A percentile compares a stretch with the other conserved stretches of the same genome.
phyloP scores from a whole-genome alignment of 352 stramenopile genomes.

The Phytophthora brassicae region DNA sequence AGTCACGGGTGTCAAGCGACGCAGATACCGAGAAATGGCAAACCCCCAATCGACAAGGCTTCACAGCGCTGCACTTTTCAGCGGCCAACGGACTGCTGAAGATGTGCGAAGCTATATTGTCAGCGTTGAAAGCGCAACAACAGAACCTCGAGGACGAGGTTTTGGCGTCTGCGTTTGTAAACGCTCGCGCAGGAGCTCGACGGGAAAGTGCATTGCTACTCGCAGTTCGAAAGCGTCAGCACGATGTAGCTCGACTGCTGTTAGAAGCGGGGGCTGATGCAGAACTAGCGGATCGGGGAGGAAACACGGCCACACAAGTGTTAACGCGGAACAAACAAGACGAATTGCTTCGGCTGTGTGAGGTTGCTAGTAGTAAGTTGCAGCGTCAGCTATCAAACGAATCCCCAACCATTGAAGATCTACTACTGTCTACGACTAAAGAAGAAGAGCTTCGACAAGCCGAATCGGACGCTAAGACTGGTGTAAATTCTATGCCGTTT shows the following conservation, averaged over 20 bases:
- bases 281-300: constrained; percentile 46
- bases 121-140: constrained; percentile 33
- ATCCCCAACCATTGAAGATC: constrained; percentile 18
- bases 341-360: constrained; percentile 48
- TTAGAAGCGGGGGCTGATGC: constrained; percentile 46
- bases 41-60: constrained; percentile 48
- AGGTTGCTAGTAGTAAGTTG: constrained; percentile 20
- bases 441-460: constrained; percentile 26
- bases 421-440: constrained; percentile 5
- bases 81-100: constrained; percentile 42
- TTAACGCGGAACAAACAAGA: constrained; percentile 54
- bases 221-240: constrained; percentile 58
- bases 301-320: constrained; percentile 50
- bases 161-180: constrained; percentile 34
- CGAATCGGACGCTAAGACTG: constrained; percentile 17
- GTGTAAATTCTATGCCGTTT: not conserved
- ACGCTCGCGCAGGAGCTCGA: constrained; percentile 33
- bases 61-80: constrained; percentile 67
- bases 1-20: not conserved
- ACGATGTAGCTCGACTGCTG: constrained; percentile 44
- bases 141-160: constrained; percentile 40
- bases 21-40: constrained; percentile 37
- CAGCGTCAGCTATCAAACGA: constrained; percentile 9
- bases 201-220: constrained; percentile 67
- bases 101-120: constrained; percentile 39